Evolutionary conservation across 345 rosid genomes (phyloP), one percentile per base, ranked within the genome.

Genomic region (Microcos paniculata): DNA sequence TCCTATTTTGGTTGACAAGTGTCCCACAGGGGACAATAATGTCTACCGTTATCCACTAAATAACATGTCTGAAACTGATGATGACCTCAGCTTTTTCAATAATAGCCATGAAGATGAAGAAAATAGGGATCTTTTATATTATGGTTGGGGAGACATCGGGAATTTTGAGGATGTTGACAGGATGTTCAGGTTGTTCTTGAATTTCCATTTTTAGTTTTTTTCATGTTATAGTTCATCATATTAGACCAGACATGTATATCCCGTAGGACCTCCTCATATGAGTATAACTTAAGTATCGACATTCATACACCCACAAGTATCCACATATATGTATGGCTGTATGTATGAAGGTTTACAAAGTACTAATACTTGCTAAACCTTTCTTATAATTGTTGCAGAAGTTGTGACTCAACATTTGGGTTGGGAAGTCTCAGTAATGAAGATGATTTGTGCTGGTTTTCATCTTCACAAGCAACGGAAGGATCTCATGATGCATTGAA

Each of bases 101-200:
- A 82, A 86, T 76, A 89, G 81, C 30, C 46, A 26, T 45, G 88
- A 86, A 56, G 96, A 85, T 72, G 88, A 83, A 85, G 97, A 80
- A 84, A 82, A n/a, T n/a, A 79, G 76, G 59, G 96, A 88, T 74
- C 91, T 90, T 35, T 84, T 88, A 55, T 80, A 83, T 72, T 94
- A 89, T 83, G 92, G 86, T 35, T 94, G 97, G 98, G 88, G 88
- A 74, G 97, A 94, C 69, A 86, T 94, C 23, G 97, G 87, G 56
- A 90, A 89, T 80, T 92, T 94, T 82, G 98, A 92, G 84, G 98
- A 94, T n/a, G n/a, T n/a, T n/a, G n/a, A n/a, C n/a, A n/a, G n/a
- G n/a, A n/a, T 94, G 93, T 92, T 94, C 71, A 88, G 98, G 98
- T 94, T 79, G 75, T 76, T 52, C 19, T 8, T 28, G 64, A 62